Evolutionary conservation across 1,284 basidiomycete species (phyloP), one percentile per base, ranked within the genome.

Genomic region (Trametes hirsuta): DNA sequence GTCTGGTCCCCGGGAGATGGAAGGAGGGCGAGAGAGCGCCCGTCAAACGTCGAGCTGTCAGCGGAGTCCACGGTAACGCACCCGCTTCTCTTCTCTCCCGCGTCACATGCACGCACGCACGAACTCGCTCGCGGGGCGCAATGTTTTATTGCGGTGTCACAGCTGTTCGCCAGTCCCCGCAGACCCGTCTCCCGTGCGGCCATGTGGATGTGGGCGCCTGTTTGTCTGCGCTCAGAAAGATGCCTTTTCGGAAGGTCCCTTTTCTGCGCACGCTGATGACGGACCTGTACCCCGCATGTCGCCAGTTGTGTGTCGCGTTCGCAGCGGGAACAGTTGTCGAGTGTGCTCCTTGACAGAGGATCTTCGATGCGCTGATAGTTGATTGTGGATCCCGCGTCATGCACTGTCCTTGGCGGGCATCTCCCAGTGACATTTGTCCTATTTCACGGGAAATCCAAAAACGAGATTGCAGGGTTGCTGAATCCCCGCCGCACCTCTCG

Each of bases 351-450:
- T 44, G 51, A 40, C 54, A 25, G 25, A 5, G 11, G 57, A 59
- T 62, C 50, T 53, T 42, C 51, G 55, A 36, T 47, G 60, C 49
- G 49, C 47, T 61, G 58, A 63, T 63, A 36, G 30, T 44, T 60
- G 63, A 65, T 65, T 55, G 64, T 47, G 55, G 58, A 65, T 65
- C 64, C 52, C 30, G 36, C 35, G 46, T 44, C 42, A 46, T 41
- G 18, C 18, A 18, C 18, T 1, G 18, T 21, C 10, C 18, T 30
- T 30, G 30, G 30, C 1, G 30, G 30, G 30, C 30, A 30, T 30
- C 30, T 30, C 30, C 8, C 30, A 8, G 30, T 30, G 30, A 30
- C 30, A 30, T 30, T 30, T 30, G 30, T 30, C 30, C 30, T 30
- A 8, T 8, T 8, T 30, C 30, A 8, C 30, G 30, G 8, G 30